Conservation (phyloP, 2,329 filamentous ascomycete genomes). For the Claviceps fusiformis region DNA sequence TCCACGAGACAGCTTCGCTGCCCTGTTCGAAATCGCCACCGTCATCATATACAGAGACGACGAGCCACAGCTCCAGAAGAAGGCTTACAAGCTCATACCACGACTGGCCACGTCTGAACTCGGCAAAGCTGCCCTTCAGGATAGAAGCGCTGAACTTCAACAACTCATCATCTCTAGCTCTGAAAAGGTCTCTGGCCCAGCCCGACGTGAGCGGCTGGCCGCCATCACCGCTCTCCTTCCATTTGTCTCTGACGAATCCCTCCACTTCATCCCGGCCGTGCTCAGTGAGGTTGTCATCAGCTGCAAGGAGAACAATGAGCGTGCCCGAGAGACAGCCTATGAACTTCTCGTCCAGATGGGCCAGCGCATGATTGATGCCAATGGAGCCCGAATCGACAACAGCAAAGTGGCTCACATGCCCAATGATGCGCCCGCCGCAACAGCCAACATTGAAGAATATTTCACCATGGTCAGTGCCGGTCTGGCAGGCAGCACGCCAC, state of each 20-base stretch:
- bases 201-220: conserved; percentile 71
- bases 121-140: conserved; percentile 61
- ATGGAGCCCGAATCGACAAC: conserved; percentile 67
- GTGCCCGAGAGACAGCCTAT: conserved; percentile 78
- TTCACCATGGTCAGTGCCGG: conserved; percentile 97
- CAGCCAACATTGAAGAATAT: conserved; percentile 82
- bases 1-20: conserved; percentile 69
- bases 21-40: conserved; percentile 76
- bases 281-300: conserved; percentile 91
- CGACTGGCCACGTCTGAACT: conserved; percentile 70
- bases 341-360: conserved; percentile 83
- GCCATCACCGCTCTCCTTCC: conserved; percentile 72
- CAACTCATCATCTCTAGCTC: conserved; percentile 64
- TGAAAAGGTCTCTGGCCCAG: conserved; percentile 76
- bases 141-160: conserved; percentile 69
- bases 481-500: conserved; percentile 79
- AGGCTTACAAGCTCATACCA: conserved; percentile 95
- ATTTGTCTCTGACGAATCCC: conserved; percentile 59
- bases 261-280: conserved; percentile 87
- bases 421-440: conserved; percentile 58
- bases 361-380: conserved; percentile 54
- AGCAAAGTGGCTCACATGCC: conserved; percentile 81
- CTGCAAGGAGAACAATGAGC: conserved; percentile 96
- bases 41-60: conserved; percentile 68
- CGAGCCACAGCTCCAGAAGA: conserved; percentile 93